Conservation (phyloP, 2,329 filamentous ascomycete genomes). For the Magnaporthiopsis incrustans region DNA sequence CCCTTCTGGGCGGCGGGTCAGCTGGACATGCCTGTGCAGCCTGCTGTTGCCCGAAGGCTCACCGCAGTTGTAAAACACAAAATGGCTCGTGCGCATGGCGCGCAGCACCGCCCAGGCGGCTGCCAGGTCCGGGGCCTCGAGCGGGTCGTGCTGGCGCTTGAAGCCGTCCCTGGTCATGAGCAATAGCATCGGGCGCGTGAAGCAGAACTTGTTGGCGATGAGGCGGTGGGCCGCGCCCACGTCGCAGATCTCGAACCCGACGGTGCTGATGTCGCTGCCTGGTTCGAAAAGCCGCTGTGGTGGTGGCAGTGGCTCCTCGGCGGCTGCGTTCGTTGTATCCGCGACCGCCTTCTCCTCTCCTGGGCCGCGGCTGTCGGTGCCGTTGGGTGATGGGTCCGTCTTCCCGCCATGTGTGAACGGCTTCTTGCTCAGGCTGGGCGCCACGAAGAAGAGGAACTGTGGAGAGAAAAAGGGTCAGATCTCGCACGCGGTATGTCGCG, state of each 20-base stretch:
- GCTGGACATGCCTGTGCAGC: constrained; percentile 36
- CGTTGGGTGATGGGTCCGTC: constrained; percentile 14
- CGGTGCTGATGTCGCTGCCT: constrained; percentile 33
- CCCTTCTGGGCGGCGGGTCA: constrained; percentile 25
- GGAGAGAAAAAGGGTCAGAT: not conserved
- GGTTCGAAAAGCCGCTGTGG: constrained; percentile 12
- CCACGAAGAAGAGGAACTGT: constrained; percentile 15
- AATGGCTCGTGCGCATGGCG: constrained; percentile 17
- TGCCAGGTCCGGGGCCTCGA: constrained; percentile 26
- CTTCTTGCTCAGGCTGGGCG: constrained; percentile 9
- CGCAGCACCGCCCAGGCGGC: constrained; percentile 28
- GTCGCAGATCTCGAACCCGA: constrained; percentile 30
- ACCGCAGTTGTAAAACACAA: constrained; percentile 37
- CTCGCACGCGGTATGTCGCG: no score
- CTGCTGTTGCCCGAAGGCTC: constrained; percentile 32
- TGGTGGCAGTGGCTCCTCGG: not conserved
- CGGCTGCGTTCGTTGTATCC: not conserved
- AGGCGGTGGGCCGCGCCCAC: constrained; percentile 35
- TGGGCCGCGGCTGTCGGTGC: constrained; percentile 6
- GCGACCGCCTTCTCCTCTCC: not conserved
- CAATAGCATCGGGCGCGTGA: constrained; percentile 37
- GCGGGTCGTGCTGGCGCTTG: constrained; percentile 33
- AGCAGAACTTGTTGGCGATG: constrained; percentile 39
- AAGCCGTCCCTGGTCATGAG: constrained; percentile 38
- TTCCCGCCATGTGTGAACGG: constrained; percentile 10